Percentiles rank a stretch among this genome's conserved stretches.
Evolutionary conservation across 1,284 basidiomycete genomes (phyloP).

Genomic region (Rhodotorula sp.): DNA sequence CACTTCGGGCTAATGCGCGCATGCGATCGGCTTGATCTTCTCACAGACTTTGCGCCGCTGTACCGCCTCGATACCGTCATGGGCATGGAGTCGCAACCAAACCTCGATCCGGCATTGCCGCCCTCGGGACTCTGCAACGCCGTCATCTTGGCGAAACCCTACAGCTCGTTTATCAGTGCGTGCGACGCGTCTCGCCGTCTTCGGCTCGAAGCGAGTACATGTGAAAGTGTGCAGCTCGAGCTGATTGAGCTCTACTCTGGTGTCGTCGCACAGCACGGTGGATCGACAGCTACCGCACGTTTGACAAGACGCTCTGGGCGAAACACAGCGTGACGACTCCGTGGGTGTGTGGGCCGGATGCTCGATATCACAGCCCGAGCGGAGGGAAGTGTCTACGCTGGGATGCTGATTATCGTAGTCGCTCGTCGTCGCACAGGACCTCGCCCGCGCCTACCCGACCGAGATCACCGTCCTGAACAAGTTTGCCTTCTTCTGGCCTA

Average conservation of each 20-base stretch:
- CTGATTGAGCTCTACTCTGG: background rate
- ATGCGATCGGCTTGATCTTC: no score
- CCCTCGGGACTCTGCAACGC: conserved; percentile 55
- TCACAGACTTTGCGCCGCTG: conserved; percentile 35
- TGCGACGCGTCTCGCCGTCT: background rate
- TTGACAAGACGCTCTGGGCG: conserved; percentile 51
- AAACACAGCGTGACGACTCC: conserved; percentile 50
- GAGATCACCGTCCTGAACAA: conserved; percentile 54
- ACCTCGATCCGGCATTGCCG: conserved; percentile 40
- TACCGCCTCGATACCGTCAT: conserved; percentile 51
- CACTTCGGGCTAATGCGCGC: no score
- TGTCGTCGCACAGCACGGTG: conserved; percentile 28
- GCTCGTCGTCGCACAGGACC: conserved; percentile 15
- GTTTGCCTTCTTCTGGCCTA: conserved; percentile 55
- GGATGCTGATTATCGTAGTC: background rate
- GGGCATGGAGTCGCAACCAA: conserved; percentile 52
- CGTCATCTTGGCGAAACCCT: conserved; percentile 52
- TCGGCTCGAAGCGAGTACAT: background rate
- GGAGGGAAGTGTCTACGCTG: background rate
- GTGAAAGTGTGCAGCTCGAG: background rate
- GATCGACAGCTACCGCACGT: conserved; percentile 51
- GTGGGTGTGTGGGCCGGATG: conserved; percentile 34
- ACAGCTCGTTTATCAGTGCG: conserved; percentile 50
- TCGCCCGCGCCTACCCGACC: conserved; percentile 51
- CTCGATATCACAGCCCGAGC: background rate